phyloP scores from a whole-genome alignment of 2,329 filamentous ascomycete genomes.

The Claviceps arundinis region DNA sequence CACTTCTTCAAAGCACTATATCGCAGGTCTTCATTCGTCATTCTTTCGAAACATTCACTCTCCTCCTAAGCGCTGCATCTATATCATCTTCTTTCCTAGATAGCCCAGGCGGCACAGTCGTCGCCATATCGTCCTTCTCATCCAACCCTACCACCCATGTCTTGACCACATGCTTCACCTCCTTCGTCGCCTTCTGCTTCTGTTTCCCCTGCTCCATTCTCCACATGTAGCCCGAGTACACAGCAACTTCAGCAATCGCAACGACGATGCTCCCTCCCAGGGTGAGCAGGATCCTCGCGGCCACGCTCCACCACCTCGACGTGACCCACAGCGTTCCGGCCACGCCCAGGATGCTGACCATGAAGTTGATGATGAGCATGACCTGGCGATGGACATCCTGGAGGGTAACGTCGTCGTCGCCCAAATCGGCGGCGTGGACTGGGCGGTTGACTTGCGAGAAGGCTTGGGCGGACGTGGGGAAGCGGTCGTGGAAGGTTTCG shows the following conservation, averaged over 20 bases:
- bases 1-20: too few relatives aligned
- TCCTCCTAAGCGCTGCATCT: conserved; percentile 14
- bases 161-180: conserved; percentile 55
- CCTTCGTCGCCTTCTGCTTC: conserved; percentile 44
- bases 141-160: conserved; percentile 52
- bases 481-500: conserved; percentile 48
- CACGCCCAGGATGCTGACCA: conserved; percentile 73
- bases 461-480: conserved; percentile 39
- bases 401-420: conserved; percentile 53
- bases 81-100: conserved; percentile 10
- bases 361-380: conserved; percentile 76
- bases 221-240: conserved; percentile 65
- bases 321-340: conserved; percentile 67
- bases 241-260: conserved; percentile 61
- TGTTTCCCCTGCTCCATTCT: conserved; percentile 55
- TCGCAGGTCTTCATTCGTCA: neutral
- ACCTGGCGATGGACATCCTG: conserved; percentile 69
- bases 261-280: conserved; percentile 58
- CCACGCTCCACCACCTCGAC: conserved; percentile 62
- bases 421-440: conserved; percentile 30
- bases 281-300: conserved; percentile 55
- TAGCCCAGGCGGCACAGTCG: conserved; percentile 14
- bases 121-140: conserved; percentile 13
- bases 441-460: conserved; percentile 43
- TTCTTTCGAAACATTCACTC: conserved; percentile 9